These are phyloP conservation scores for Nakazawaea wyomingensis DNA, from an alignment of 805 yeast genomes.

Conservation along the genomic window DNA sequence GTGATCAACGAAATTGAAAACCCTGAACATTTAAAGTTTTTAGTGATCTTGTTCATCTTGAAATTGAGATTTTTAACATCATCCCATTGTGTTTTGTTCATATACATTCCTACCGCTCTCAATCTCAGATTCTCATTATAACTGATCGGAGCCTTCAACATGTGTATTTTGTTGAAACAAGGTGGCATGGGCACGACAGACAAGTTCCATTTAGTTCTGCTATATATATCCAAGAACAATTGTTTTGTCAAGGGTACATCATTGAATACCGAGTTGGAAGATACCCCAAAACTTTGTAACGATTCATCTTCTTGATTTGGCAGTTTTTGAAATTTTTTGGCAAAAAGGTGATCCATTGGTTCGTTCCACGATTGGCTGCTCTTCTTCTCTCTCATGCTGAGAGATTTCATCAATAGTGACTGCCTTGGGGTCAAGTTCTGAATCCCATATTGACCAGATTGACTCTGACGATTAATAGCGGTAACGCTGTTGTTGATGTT, in stretches of 20 bases:
- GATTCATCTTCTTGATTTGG: background rate
- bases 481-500: background rate
- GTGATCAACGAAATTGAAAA: slow-evolving; percentile 57
- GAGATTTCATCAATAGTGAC: background rate
- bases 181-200: slow-evolving; percentile 53
- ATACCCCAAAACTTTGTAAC: background rate
- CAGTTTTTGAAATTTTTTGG: too few relatives aligned
- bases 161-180: slow-evolving; percentile 39
- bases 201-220: slow-evolving; percentile 51
- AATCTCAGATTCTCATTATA: slow-evolving; percentile 43
- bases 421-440: background rate
- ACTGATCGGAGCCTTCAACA: slow-evolving; percentile 57
- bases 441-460: background rate
- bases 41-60: slow-evolving; percentile 32
- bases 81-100: slow-evolving; percentile 45
- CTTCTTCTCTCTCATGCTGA: background rate
- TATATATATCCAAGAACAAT: slow-evolving; percentile 52
- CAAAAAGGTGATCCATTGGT: too few relatives aligned
- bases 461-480: background rate
- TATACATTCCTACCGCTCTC: slow-evolving; percentile 36
- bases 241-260: slow-evolving; percentile 39
- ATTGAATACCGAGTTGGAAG: background rate
- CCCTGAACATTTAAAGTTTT: slow-evolving; percentile 41
- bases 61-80: slow-evolving; percentile 33
- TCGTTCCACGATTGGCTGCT: too few relatives aligned